A percentile compares a stretch with the other conserved stretches of the same genome.
Conservation (phyloP, 169 alveolate species). For the Cryptosporidium muris region DNA sequence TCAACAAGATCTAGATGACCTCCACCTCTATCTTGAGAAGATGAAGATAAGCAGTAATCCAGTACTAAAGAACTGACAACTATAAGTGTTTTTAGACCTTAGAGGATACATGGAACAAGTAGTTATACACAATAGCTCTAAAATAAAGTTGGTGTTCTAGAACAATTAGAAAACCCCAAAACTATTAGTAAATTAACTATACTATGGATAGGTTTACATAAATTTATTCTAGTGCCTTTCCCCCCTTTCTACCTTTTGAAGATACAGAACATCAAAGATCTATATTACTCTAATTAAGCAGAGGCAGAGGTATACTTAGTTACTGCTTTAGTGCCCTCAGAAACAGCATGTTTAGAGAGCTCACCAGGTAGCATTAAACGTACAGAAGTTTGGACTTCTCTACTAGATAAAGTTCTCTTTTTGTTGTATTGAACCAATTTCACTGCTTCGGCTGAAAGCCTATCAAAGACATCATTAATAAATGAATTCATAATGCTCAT, state of each 20-base stretch:
- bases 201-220: too few relatives aligned
- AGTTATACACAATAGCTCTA: too few relatives aligned
- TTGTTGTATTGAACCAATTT: slow-evolving; percentile 96
- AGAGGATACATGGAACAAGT: too few relatives aligned
- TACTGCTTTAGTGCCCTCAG: slow-evolving; percentile 99
- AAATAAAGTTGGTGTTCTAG: too few relatives aligned
- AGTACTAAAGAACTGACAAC: too few relatives aligned
- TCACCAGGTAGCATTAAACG: slow-evolving; percentile 99
- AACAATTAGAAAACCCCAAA: neutral
- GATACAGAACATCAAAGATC: slow-evolving; percentile 20
- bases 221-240: too few relatives aligned
- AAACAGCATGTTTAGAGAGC: slow-evolving; percentile 99
- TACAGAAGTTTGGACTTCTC: slow-evolving; percentile 99
- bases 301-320: slow-evolving; percentile 94
- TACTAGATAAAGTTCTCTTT: slow-evolving; percentile 96
- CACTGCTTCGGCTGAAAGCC: slow-evolving; percentile 95
- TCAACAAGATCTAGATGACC: slow-evolving; percentile 50
- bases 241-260: neutral
- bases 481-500: slow-evolving; percentile 99
- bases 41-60: slow-evolving; percentile 35
- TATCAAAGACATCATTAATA: slow-evolving; percentile 96
- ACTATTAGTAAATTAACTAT: too few relatives aligned
- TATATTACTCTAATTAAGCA: slow-evolving; percentile 73
- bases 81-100: too few relatives aligned
- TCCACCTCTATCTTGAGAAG: slow-evolving; percentile 25